phyloP scores from a whole-genome alignment of 495 filamentous ascomycete genomes.

The Podospora conica region DNA sequence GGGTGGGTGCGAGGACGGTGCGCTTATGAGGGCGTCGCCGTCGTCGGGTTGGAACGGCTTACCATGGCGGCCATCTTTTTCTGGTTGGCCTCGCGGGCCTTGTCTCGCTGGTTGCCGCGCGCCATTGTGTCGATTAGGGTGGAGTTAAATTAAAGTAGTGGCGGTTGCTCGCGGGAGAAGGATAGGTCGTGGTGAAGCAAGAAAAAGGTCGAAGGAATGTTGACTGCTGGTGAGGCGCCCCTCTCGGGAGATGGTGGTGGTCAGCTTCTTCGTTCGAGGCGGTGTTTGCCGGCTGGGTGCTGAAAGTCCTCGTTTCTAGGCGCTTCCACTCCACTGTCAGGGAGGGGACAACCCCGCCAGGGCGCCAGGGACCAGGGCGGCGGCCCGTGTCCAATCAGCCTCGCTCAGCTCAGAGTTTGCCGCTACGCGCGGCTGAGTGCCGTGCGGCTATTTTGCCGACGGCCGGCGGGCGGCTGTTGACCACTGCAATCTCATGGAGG shows the following conservation, averaged over 20 bases:
- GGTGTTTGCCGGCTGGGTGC: neutral
- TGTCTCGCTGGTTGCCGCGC: constrained; percentile 89
- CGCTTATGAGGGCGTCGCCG: constrained; percentile 8
- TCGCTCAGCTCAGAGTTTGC: neutral
- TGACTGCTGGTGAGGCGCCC: neutral
- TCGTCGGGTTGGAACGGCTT: constrained; percentile 24
- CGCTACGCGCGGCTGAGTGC: neutral
- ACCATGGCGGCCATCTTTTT: constrained; percentile 57
- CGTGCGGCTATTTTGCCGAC: neutral
- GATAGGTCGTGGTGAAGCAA: neutral
- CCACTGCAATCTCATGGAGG: neutral
- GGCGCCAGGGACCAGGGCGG: neutral
- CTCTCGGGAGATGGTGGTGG: neutral
- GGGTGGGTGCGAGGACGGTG: neutral
- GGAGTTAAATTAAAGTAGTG: neutral
- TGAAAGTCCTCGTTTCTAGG: neutral
- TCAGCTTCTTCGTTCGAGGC: neutral
- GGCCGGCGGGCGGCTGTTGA: neutral
- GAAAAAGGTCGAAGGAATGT: neutral
- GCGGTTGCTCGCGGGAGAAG: neutral
- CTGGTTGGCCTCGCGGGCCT: constrained; percentile 73
- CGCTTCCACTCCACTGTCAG: neutral
- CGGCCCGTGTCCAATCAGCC: neutral
- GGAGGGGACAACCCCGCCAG: neutral
- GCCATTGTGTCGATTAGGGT: constrained; percentile 56